Percentiles rank a stretch among this genome's conserved stretches.
Conservation (phyloP, 75 land plant species). For the Selaginella tamariscina region DNA sequence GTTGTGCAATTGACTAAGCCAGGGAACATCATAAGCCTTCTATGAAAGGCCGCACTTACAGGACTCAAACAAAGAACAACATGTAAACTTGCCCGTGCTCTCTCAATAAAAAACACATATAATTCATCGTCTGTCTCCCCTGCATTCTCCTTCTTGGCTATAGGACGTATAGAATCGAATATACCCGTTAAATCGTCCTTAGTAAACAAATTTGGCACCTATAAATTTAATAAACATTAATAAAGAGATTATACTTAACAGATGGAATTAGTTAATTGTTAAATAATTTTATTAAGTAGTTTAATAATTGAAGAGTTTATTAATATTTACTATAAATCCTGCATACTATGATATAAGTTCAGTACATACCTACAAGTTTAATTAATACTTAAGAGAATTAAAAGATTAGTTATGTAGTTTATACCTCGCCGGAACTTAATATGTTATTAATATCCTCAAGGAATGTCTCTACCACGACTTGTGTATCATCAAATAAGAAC, state of each 20-base stretch:
- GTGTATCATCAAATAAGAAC: slow-evolving; percentile 31
- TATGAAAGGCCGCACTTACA: slow-evolving; percentile 20
- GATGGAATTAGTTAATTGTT: neutral
- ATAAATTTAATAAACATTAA: too few species aligned
- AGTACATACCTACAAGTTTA: neutral
- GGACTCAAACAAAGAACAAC: slow-evolving; percentile 27
- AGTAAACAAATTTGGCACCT: slow-evolving; percentile 29
- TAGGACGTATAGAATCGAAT: slow-evolving; percentile 19
- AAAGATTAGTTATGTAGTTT: neutral
- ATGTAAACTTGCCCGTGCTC: slow-evolving; percentile 23
- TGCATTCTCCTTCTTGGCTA: slow-evolving; percentile 22
- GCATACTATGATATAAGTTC: neutral
- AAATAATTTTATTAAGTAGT: neutral
- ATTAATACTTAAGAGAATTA: neutral
- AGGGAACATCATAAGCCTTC: slow-evolving; percentile 24
- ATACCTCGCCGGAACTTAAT: slow-evolving; percentile 27
- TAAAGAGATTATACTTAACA: too few species aligned
- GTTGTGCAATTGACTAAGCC: slow-evolving; percentile 30
- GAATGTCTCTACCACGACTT: slow-evolving; percentile 28
- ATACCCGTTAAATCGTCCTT: slow-evolving; percentile 22
- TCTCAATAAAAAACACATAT: slow-evolving; percentile 21
- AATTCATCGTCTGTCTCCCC: slow-evolving; percentile 28
- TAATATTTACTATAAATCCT: neutral
- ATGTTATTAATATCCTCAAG: slow-evolving; percentile 31
- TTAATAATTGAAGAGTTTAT: neutral